Evolutionary conservation across 805 yeast species (phyloP), one percentile per base, ranked within the genome.

Genomic region (Starmera dryadoides): DNA sequence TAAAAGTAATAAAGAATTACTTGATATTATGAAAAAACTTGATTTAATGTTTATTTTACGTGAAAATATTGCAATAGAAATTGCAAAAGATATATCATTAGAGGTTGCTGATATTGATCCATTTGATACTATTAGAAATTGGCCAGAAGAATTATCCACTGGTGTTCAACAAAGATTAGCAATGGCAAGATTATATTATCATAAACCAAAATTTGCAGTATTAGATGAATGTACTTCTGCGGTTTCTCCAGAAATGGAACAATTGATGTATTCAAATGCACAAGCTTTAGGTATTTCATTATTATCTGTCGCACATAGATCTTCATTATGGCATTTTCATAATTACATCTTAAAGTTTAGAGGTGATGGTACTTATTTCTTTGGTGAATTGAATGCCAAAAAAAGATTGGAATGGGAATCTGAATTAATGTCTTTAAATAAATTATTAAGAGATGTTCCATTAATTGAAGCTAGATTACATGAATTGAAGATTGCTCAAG

Each of bases 211-310:
- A 59, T 89, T 88, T 69, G 98, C 98, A 0, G 95, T 89, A 20
- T 67, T 89, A 47, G 98, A 89, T 63, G 98, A 89, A 65, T 89
- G 96, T 60, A 89, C 98, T 1, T 86, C 96, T 4, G 91, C 95
- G 1, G 95, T 89, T 2, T 81, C 96, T 0, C 86, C 93, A 10
- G 85, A 83, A 43, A 81, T 88, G 77, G 98, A 89, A 57, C 86
- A 83, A 45, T 78, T 81, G 50, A 88, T 91, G 86, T 89, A 89
- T 54, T 62, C 77, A 37, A 82, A 83, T 52, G 96, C 96, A 0
- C 85, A 83, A 55, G 66, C 71, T 15, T 67, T 85, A 44, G 86
- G 86, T 0, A 87, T 88, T 41, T 84, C 96, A 0, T 72, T 89
- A 16, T 64, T 89, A 30, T 86, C 96, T 0, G 97, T 89, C 9